Percentiles rank a stretch among this genome's conserved stretches.
Evolutionary conservation across 306 rosid genomes (phyloP).

Genomic region (Quercus aquifolioides): DNA sequence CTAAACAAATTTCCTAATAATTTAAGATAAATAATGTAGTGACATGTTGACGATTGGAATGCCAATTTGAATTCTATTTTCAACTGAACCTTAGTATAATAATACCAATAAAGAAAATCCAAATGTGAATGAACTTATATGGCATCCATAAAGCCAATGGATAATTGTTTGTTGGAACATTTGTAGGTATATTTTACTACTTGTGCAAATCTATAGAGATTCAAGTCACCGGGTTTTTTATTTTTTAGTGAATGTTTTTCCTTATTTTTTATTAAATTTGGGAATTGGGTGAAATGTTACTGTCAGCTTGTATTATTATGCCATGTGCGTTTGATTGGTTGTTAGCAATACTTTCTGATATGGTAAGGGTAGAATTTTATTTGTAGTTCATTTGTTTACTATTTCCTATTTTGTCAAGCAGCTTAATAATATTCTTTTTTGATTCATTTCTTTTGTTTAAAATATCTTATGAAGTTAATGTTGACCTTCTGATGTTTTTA

Average conservation of each 20-base stretch:
- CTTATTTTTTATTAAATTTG: not conserved
- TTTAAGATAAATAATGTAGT: not conserved
- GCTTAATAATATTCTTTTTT: not conserved
- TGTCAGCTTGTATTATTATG: not conserved
- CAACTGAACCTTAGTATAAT: not conserved
- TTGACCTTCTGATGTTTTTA: not conserved
- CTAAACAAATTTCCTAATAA: not conserved
- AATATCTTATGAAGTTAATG: not conserved
- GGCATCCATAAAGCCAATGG: not conserved
- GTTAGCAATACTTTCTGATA: not conserved
- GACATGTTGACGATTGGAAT: conserved; percentile 1
- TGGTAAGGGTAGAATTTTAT: not conserved
- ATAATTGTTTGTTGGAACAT: not conserved
- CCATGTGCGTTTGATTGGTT: not conserved
- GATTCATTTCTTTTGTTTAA: not conserved
- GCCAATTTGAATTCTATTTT: not conserved
- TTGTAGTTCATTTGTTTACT: not conserved
- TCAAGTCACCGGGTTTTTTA: not conserved
- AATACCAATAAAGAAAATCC: not conserved
- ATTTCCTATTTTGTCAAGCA: not conserved
- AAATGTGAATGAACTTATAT: not conserved
- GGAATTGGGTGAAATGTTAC: not conserved
- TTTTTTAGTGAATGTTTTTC: not conserved
- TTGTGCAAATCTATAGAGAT: not conserved
- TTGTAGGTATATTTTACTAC: not conserved